Conservation (phyloP, 164 flowering plant species). For the Chimonanthus salicifolius region DNA sequence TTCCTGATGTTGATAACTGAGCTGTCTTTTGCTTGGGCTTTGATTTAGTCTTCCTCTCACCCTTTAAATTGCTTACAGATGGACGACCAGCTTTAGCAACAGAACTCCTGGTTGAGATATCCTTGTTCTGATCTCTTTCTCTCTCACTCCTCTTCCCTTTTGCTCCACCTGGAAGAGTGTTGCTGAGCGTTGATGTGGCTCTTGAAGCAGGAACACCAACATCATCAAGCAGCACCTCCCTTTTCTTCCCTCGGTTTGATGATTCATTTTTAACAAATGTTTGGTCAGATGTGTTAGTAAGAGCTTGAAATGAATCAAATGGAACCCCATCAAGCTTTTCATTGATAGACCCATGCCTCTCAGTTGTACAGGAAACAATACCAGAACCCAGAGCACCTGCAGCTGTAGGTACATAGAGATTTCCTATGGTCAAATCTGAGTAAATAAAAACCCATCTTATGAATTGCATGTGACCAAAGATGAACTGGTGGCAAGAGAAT, state of each 20-base stretch:
- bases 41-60: conserved; percentile 62
- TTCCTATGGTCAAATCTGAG: no score
- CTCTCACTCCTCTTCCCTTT: conserved; percentile 71
- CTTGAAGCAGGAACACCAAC: conserved; percentile 44
- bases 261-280: conserved; percentile 47
- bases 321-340: conserved; percentile 29
- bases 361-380: conserved; percentile 14
- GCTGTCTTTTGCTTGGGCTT: conserved; percentile 74
- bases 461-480: no score
- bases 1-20: conserved; percentile 48
- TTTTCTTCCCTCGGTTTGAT: conserved; percentile 57
- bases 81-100: conserved; percentile 42
- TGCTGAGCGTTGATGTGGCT: conserved; percentile 36
- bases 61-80: conserved; percentile 26
- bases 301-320: conserved; percentile 22
- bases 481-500: no score
- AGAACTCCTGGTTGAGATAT: conserved; percentile 27
- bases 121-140: conserved; percentile 39
- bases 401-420: background rate
- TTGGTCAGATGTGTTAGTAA: conserved; percentile 13
- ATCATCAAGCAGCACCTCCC: conserved; percentile 68
- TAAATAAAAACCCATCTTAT: no score
- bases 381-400: conserved; percentile 24
- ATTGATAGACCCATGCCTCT: conserved; percentile 24
- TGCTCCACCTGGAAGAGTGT: conserved; percentile 40